These are phyloP conservation scores for Colletotrichum godetiae DNA, from an alignment of 2,329 filamentous ascomycete genomes.

Conservation along the genomic window DNA sequence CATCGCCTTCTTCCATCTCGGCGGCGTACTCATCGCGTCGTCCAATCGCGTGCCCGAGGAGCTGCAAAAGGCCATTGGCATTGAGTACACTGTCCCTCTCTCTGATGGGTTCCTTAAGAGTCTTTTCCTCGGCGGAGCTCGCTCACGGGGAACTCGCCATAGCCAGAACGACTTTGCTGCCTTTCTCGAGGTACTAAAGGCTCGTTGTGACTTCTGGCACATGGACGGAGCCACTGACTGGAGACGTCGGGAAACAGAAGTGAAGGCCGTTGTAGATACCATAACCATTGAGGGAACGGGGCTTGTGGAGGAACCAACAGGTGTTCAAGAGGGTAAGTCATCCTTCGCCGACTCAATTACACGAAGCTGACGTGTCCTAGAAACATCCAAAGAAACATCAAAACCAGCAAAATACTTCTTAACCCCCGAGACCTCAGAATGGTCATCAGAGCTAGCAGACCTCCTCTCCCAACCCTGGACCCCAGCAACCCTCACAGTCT, in stretches of 20 bases:
- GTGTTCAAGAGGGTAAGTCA: constrained; percentile 9
- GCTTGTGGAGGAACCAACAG: background rate
- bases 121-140: constrained; percentile 46
- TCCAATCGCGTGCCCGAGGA: constrained; percentile 89
- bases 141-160: constrained; percentile 60
- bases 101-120: constrained; percentile 62
- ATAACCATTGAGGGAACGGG: background rate
- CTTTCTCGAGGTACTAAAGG: constrained; percentile 81
- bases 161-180: constrained; percentile 77
- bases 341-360: too few relatives aligned
- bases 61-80: constrained; percentile 78
- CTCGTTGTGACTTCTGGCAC: constrained; percentile 85
- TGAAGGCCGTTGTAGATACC: constrained; percentile 36
- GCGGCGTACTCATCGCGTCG: constrained; percentile 82
- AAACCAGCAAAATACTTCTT: constrained; percentile 30
- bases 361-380: background rate
- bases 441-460: constrained; percentile 3
- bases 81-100: constrained; percentile 71
- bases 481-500: constrained; percentile 60
- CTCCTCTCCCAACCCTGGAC: constrained; percentile 49
- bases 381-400: constrained; percentile 8
- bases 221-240: constrained; percentile 83
- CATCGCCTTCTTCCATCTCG: constrained; percentile 83
- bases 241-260: constrained; percentile 65
- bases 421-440: constrained; percentile 17